Percentiles rank a stretch among this genome's conserved stretches.
Conservation (phyloP, 2,329 filamentous ascomycete species). For the Zalaria obscura region DNA sequence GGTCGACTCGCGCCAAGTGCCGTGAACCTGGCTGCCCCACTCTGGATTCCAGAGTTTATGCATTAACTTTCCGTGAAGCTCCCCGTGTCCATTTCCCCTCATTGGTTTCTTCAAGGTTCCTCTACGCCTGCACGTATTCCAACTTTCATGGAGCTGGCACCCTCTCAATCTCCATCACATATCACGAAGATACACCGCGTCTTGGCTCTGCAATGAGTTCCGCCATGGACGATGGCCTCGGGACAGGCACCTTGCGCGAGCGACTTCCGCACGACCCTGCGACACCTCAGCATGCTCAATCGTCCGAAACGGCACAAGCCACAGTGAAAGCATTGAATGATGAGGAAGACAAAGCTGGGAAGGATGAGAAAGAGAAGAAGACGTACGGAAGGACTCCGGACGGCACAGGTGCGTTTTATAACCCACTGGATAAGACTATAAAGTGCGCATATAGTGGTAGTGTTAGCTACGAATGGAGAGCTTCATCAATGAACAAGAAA, state of each 20-base stretch:
- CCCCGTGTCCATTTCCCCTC: no score
- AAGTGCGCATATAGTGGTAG: neutral
- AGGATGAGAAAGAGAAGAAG: constrained; percentile 47
- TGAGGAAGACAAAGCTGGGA: constrained; percentile 29
- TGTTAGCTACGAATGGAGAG: neutral
- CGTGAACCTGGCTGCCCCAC: no score
- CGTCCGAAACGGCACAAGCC: constrained; percentile 27
- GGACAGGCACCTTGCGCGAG: constrained; percentile 30
- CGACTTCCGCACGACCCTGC: constrained; percentile 23
- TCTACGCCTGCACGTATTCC: no score
- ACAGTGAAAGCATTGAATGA: constrained; percentile 36
- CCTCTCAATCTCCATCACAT: no score
- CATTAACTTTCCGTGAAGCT: no score
- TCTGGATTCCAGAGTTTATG: no score
- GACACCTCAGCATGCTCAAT: constrained; percentile 14
- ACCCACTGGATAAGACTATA: no score
- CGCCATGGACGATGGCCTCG: neutral
- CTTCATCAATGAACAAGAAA: neutral
- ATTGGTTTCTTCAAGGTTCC: no score
- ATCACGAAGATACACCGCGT: no score
- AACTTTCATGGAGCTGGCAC: no score
- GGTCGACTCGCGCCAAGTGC: no score
- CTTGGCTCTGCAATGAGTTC: neutral
- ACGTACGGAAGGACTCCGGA: constrained; percentile 85
- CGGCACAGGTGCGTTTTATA: constrained; percentile 59